Evolutionary conservation across 768 basidiomycete genomes (phyloP).

Genomic region (Pisolithus marmoratus): DNA sequence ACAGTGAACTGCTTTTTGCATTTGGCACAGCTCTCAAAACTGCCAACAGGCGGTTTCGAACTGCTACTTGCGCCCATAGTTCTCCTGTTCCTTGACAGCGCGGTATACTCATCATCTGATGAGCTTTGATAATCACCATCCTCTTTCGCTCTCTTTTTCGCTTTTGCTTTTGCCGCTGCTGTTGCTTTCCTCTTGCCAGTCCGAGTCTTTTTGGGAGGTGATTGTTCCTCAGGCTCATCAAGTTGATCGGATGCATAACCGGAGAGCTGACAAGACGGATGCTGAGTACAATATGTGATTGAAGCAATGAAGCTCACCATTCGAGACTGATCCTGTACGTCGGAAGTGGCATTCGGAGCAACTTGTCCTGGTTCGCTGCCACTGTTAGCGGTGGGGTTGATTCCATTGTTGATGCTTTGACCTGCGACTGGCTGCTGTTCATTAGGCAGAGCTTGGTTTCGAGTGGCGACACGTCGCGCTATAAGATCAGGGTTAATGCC

Average conservation of each 20-base stretch:
- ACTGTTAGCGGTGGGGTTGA: constrained; percentile 5
- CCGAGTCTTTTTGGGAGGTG: constrained; percentile 53
- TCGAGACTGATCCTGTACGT: background rate
- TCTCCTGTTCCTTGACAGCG: constrained; percentile 49
- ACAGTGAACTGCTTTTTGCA: constrained; percentile 87
- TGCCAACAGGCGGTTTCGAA: constrained; percentile 65
- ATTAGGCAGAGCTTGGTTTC: constrained; percentile 18
- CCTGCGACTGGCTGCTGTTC: constrained; percentile 38
- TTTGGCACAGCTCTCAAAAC: constrained; percentile 72
- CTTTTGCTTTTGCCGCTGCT: constrained; percentile 36
- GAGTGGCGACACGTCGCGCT: constrained; percentile 31
- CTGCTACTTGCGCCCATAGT: constrained; percentile 23
- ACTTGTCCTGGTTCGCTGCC: constrained; percentile 8
- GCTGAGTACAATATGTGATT: background rate
- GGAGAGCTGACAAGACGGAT: constrained; percentile 11
- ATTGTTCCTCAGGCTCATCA: constrained; percentile 47
- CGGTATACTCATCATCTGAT: constrained; percentile 63
- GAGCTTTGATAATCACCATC: constrained; percentile 48
- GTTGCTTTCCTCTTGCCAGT: constrained; percentile 36
- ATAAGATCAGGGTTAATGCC: constrained; percentile 44
- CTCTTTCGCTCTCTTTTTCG: constrained; percentile 36
- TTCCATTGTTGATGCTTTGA: constrained; percentile 31
- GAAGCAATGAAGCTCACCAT: background rate
- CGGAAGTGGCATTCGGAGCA: constrained; percentile 1
- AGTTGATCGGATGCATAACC: constrained; percentile 73